phyloP scores from a whole-genome alignment of 495 filamentous ascomycete genomes.

The Penicillium riverlandense region DNA sequence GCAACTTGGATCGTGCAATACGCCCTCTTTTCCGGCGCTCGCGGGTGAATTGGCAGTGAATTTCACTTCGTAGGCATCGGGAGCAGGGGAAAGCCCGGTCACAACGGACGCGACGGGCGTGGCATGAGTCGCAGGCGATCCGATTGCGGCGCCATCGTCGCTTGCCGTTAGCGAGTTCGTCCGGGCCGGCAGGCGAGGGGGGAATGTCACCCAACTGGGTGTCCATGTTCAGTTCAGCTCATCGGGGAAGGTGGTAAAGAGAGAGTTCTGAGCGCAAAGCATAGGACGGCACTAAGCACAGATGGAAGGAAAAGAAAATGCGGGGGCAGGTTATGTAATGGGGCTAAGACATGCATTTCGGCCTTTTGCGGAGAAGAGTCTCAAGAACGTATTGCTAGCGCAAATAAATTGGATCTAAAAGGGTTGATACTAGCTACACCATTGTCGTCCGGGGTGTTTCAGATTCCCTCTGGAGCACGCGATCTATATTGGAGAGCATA shows the following conservation, averaged over 20 bases:
- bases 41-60: conserved; percentile 37
- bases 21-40: conserved; percentile 40
- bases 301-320: background rate
- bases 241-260: conserved; percentile 9
- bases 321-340: background rate
- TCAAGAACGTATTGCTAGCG: no score
- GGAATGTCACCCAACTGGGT: conserved; percentile 24
- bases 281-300: no score
- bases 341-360: no score
- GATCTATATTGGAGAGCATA: no score
- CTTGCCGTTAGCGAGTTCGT: conserved; percentile 29
- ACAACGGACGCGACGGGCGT: conserved; percentile 40
- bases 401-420: no score
- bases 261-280: background rate
- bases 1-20: conserved; percentile 29
- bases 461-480: no score
- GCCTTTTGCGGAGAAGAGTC: no score
- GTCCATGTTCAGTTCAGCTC: conserved; percentile 27
- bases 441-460: no score
- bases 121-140: conserved; percentile 41
- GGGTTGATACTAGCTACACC: no score
- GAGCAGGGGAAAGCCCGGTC: conserved; percentile 43
- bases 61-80: conserved; percentile 36
- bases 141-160: conserved; percentile 40
- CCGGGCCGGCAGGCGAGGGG: conserved; percentile 12